These are phyloP conservation scores for Aspergillus amoenus DNA, from an alignment of 2,329 filamentous ascomycete genomes.

Conservation along the genomic window DNA sequence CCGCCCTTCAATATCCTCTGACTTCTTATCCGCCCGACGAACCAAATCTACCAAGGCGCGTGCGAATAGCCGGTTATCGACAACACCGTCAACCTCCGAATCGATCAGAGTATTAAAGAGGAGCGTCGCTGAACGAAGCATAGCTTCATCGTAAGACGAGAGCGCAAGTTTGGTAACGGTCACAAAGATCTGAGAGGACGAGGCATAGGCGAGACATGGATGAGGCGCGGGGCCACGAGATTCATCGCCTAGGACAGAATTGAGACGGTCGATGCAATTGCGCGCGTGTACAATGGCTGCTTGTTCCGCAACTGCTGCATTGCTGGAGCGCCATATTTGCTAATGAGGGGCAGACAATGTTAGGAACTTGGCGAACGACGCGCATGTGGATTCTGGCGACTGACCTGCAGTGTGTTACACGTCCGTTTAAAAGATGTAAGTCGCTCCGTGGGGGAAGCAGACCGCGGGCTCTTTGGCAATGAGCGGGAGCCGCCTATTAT, in stretches of 20 bases:
- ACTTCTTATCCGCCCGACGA: constrained; percentile 65
- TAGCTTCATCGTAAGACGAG: constrained; percentile 77
- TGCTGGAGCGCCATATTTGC: constrained; percentile 62
- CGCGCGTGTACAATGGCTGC: constrained; percentile 52
- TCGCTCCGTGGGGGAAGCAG: constrained; percentile 59
- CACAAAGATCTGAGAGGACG: constrained; percentile 83
- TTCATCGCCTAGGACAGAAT: constrained; percentile 78
- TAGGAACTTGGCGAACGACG: neutral
- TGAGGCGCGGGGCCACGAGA: constrained; percentile 84
- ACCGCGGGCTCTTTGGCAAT: constrained; percentile 49
- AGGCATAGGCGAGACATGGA: constrained; percentile 84
- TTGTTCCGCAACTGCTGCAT: constrained; percentile 52
- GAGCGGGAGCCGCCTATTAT: constrained; percentile 58
- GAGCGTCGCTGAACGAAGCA: constrained; percentile 79
- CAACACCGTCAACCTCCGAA: constrained; percentile 92
- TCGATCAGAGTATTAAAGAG: constrained; percentile 93
- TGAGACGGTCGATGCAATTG: constrained; percentile 56
- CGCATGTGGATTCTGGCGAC: neutral
- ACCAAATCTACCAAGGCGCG: constrained; percentile 84
- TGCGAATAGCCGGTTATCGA: constrained; percentile 83
- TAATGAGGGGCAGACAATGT: constrained; percentile 22
- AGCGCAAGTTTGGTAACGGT: constrained; percentile 86
- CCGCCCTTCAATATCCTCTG: constrained; percentile 78
- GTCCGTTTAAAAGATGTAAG: constrained; percentile 61
- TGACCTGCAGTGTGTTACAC: constrained; percentile 59